Base-by-base conservation (phyloP, 805 yeast genomes). In the Nakazawaea laoshanensis region DNA sequence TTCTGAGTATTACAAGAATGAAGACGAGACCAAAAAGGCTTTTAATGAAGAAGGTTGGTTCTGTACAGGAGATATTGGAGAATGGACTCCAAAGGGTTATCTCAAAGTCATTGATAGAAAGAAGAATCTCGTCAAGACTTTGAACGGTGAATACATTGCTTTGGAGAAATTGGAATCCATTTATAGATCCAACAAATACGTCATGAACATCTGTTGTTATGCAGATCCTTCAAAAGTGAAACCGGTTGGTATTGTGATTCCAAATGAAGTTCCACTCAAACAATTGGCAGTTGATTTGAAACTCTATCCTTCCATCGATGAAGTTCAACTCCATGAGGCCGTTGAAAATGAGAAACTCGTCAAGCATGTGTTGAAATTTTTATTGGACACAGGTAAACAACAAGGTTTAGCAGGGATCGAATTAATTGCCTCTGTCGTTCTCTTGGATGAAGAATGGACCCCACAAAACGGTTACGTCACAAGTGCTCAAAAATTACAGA, bases 121-220 rank as follows among this genome's bases (percentile, higher is more conserved):
- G 67, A 92, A 92, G 77, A 92, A 92, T 57, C 69, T 92, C 59
- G 94, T 92, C 47, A 92, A 92, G 70, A 92, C 98, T 13, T 68
- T 74, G 49, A 89, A 92, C 55, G 98, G 98, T 61, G 98, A 92
- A 65, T 92, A 92, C 60, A 85, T 92, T 57, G 98, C 98, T 4
- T 70, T 92, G 49, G 98, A 92, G 62, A 88, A 88, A 61, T 65
- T 92, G 44, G 98, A 92, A 63, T 71, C 95, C 8, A 67, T 83
- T 31, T 92, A 92, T 66, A 75, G 96, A 61, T 80, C 96, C 19
- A 81, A 81, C 57, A 61, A 73, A 27, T 65, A 67, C 42, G 92
- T 89, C 23, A 59, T 65, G 34, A 89, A 92, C 63, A 65, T 89
- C 42, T 88, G 96, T 61, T 88, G 87, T 42, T 89, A 88, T 54